phyloP scores from a whole-genome alignment of 768 basidiomycete genomes.

The Lepiota venenata region DNA sequence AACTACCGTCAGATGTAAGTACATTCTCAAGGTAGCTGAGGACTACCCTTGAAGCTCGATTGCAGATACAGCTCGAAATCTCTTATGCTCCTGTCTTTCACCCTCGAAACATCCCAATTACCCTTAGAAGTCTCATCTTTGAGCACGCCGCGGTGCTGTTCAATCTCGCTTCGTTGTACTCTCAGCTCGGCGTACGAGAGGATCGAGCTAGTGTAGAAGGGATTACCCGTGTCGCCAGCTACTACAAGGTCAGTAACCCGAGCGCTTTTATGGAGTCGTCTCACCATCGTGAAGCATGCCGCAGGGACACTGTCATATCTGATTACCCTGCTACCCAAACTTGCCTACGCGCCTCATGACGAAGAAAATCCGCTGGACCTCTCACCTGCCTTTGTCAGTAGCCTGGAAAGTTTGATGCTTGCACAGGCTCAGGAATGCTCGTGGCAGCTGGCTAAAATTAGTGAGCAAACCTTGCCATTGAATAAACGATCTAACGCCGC shows the following conservation, averaged over 20 bases:
- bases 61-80: slow-evolving; percentile 66
- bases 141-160: slow-evolving; percentile 79
- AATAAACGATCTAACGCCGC: slow-evolving; percentile 4
- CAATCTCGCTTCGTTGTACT: slow-evolving; percentile 86
- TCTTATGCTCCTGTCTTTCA: slow-evolving; percentile 75
- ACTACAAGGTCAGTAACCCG: slow-evolving; percentile 68
- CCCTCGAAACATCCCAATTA: slow-evolving; percentile 50
- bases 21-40: neutral
- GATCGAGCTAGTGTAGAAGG: slow-evolving; percentile 75
- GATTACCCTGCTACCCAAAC: slow-evolving; percentile 48
- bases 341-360: slow-evolving; percentile 42
- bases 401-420: slow-evolving; percentile 75
- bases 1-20: slow-evolving; percentile 76
- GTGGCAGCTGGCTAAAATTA: slow-evolving; percentile 89
- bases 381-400: slow-evolving; percentile 51
- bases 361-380: slow-evolving; percentile 68
- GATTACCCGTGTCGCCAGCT: slow-evolving; percentile 70
- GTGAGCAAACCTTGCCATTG: slow-evolving; percentile 35
- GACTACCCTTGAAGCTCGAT: neutral
- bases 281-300: slow-evolving; percentile 41
- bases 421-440: slow-evolving; percentile 97
- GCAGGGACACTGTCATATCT: slow-evolving; percentile 73
- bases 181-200: slow-evolving; percentile 69
- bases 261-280: neutral
- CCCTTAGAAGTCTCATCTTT: slow-evolving; percentile 72